Evolutionary conservation across 78 protist species (phyloP).

Genomic region (Protostelium mycophagum): DNA sequence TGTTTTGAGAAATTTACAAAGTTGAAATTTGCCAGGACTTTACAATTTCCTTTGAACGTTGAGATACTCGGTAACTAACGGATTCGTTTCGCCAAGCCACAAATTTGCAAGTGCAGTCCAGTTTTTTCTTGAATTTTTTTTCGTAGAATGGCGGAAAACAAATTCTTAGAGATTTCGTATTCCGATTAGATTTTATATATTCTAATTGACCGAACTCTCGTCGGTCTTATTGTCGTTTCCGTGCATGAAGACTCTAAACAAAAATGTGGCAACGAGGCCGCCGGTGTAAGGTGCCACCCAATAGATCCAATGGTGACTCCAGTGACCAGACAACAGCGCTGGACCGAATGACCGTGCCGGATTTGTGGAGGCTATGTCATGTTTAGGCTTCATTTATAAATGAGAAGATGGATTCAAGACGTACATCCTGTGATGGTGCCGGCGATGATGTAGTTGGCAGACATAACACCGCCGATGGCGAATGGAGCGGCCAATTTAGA

Average conservation of each 20-base stretch:
- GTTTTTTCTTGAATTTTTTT: too few relatives aligned
- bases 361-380: not conserved
- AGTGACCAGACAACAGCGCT: not conserved
- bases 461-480: not conserved
- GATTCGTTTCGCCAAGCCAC: too few relatives aligned
- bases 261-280: not conserved
- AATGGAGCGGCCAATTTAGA: not conserved
- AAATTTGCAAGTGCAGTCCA: too few relatives aligned
- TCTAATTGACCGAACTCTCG: too few relatives aligned
- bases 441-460: not conserved
- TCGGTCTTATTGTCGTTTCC: not conserved
- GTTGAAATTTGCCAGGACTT: too few relatives aligned
- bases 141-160: too few relatives aligned
- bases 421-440: not conserved
- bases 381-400: not conserved
- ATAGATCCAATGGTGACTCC: not conserved
- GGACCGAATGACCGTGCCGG: not conserved
- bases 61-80: too few relatives aligned
- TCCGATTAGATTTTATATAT: too few relatives aligned
- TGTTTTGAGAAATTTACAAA: too few relatives aligned
- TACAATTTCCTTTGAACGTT: too few relatives aligned
- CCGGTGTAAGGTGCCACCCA: not conserved
- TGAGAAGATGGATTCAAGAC: not conserved
- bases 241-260: not conserved
- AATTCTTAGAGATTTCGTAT: too few relatives aligned